Evolutionary conservation across 306 rosid species (phyloP).

Genomic region (Psophocarpus tetragonolobus): DNA sequence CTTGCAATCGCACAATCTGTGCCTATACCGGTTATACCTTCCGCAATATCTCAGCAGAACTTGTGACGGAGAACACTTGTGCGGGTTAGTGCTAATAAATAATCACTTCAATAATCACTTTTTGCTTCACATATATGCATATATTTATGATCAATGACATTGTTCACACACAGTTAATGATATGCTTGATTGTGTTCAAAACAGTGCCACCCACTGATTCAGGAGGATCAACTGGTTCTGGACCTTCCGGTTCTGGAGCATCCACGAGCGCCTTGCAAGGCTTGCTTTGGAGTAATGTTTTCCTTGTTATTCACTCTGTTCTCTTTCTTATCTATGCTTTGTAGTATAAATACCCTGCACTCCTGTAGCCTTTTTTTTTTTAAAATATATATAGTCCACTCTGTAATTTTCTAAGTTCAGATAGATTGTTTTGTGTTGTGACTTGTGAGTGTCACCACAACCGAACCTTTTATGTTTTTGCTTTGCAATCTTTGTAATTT

Average conservation of each 20-base stretch:
- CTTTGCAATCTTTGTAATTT: slow-evolving; percentile 13
- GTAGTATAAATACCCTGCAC: slow-evolving; percentile 25
- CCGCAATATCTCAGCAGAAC: slow-evolving; percentile 38
- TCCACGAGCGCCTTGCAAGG: slow-evolving; percentile 42
- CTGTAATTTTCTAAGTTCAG: slow-evolving; percentile 20
- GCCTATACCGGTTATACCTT: slow-evolving; percentile 63
- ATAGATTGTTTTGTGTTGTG: slow-evolving; percentile 5
- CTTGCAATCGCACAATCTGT: slow-evolving; percentile 56
- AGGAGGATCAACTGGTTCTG: slow-evolving; percentile 14
- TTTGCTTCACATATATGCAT: neutral
- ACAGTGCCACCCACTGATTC: slow-evolving; percentile 45
- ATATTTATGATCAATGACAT: neutral
- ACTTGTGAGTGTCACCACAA: neutral
- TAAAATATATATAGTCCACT: neutral
- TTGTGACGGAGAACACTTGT: slow-evolving; percentile 48
- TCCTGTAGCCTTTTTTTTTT: slow-evolving; percentile 14
- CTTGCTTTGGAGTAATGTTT: slow-evolving; percentile 46
- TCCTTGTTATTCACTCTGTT: slow-evolving; percentile 43
- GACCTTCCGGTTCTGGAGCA: slow-evolving; percentile 33
- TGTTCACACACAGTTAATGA: neutral
- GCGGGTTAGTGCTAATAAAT: slow-evolving; percentile 51
- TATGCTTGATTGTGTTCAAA: slow-evolving; percentile 12
- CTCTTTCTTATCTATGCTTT: slow-evolving; percentile 33
- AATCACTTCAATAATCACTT: neutral
- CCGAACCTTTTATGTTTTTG: neutral